Percentiles rank a stretch among this genome's conserved stretches.
Conservation (phyloP, 805 yeast species). For the Wickerhamiella domercqiae region DNA sequence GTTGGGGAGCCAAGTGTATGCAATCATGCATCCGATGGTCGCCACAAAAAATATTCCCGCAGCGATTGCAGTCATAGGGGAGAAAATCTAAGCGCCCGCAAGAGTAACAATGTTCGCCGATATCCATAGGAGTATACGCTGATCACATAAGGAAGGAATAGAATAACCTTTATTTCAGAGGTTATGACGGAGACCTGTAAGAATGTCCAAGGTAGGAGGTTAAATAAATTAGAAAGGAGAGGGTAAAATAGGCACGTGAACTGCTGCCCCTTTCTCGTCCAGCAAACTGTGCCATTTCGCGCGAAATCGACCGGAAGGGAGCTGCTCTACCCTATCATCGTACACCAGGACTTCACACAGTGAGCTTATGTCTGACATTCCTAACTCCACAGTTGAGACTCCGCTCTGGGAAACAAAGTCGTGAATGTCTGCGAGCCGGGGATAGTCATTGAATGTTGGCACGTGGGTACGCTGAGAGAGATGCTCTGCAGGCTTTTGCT, state of each 20-base stretch:
- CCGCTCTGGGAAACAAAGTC: conserved; percentile 57
- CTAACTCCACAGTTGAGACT: conserved; percentile 70
- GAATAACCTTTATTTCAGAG: no score
- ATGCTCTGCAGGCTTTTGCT: no score
- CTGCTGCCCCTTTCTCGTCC: conserved; percentile 9
- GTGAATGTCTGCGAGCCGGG: conserved; percentile 57
- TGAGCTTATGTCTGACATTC: conserved; percentile 55
- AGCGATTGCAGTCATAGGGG: conserved; percentile 28
- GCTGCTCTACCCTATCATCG: conserved; percentile 70
- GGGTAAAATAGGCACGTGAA: neutral
- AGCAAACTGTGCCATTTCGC: conserved; percentile 59
- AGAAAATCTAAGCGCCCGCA: conserved; percentile 29
- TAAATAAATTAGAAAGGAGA: neutral
- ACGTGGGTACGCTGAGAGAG: conserved; percentile 35
- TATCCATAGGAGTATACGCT: no score
- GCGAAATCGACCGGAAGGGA: conserved; percentile 44
- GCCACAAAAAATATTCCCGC: conserved; percentile 24
- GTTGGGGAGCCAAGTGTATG: conserved; percentile 2
- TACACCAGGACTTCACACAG: conserved; percentile 75
- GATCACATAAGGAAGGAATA: no score
- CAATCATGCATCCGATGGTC: conserved; percentile 26
- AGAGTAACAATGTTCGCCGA: conserved; percentile 27
- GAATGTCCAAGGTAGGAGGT: no score
- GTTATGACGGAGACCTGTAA: no score
- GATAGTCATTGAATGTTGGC: conserved; percentile 45